Evolutionary conservation across 441 rosid genomes (phyloP).

Genomic region (Adansonia grandidieri): DNA sequence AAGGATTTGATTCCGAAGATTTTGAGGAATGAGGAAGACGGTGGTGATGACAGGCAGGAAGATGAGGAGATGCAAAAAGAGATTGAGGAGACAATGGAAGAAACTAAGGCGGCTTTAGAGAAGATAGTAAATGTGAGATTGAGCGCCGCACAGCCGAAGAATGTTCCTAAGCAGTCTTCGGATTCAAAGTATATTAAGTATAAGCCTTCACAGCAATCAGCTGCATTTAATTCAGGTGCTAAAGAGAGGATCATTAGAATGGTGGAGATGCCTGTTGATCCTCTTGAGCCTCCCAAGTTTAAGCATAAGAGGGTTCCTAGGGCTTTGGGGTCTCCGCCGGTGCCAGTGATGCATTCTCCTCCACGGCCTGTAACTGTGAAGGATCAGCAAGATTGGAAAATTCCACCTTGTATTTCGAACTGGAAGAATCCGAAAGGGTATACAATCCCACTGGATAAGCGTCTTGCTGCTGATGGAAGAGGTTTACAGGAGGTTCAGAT

Average conservation of each 20-base stretch:
- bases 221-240: constrained; percentile 90
- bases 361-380: constrained; percentile 95
- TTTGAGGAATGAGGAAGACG: constrained; percentile 61
- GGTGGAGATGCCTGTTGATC: constrained; percentile 98
- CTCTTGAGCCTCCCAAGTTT: constrained; percentile 96
- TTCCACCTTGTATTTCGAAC: constrained; percentile 93
- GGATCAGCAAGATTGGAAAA: constrained; percentile 98
- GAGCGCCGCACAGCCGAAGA: constrained; percentile 95
- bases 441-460: constrained; percentile 94
- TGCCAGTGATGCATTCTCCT: constrained; percentile 96
- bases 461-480: constrained; percentile 98
- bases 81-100: constrained; percentile 74
- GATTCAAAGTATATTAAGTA: constrained; percentile 86
- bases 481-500: constrained; percentile 90
- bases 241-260: constrained; percentile 90
- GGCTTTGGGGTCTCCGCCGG: constrained; percentile 97
- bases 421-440: constrained; percentile 98
- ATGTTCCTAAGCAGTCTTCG: constrained; percentile 77
- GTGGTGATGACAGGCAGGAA: constrained; percentile 41
- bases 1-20: constrained; percentile 83
- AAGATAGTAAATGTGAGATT: constrained; percentile 85
- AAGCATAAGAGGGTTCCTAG: constrained; percentile 96
- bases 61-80: constrained; percentile 52
- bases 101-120: constrained; percentile 77
- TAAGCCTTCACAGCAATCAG: constrained; percentile 84